Base-by-base conservation (phyloP, 2,329 filamentous ascomycete species). In the Aspergillus uvarum region DNA sequence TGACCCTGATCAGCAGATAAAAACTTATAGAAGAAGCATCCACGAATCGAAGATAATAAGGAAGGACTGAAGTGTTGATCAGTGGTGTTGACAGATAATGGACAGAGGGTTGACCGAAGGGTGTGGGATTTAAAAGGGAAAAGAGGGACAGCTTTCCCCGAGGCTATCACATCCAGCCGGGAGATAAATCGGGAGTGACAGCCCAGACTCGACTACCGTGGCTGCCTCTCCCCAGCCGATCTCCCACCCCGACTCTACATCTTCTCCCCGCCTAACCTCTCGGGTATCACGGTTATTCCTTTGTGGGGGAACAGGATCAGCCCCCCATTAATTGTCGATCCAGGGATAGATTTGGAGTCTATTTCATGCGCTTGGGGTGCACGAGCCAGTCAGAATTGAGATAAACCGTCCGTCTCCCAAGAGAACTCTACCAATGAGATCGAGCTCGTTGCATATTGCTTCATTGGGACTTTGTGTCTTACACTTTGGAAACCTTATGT, bases 81-180 rank as follows among this genome's bases (percentile, higher is more conserved):
- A 11, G 38, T 42, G 16, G 38, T 42, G 38, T 16, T 44, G 38
- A 19, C 38, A 19, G 32, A 16, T 12, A 12, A 35, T 35, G 2
- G 32, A 29, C 8, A 29, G 14, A 35, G 14, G 14, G 54, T 49
- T 49, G 29, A 44, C 31, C 38, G 44, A 14, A 48, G 16, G 32
- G 54, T 21, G n/a, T 14, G 8, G 14, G 62, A 67, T 65, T 65
- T 65, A 66, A 63, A 59, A 54, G 38, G 11, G 31, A 22, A 6
- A 50, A 8, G 24, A 4, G 14, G 44, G 19, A 19, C 52, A n/a
- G 35, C 12, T 29, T 56, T 62, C 64, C 66, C 67, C 67, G 67
- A 69, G 67, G 67, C 66, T 65, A 69, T 59, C 32, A 19, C 16
- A 54, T 42, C n/a, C 14, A 29, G 22, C 61, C 67, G 66, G 67